Base-by-base conservation (phyloP, 1,139 yeast species). In the Lodderomyces theae region DNA sequence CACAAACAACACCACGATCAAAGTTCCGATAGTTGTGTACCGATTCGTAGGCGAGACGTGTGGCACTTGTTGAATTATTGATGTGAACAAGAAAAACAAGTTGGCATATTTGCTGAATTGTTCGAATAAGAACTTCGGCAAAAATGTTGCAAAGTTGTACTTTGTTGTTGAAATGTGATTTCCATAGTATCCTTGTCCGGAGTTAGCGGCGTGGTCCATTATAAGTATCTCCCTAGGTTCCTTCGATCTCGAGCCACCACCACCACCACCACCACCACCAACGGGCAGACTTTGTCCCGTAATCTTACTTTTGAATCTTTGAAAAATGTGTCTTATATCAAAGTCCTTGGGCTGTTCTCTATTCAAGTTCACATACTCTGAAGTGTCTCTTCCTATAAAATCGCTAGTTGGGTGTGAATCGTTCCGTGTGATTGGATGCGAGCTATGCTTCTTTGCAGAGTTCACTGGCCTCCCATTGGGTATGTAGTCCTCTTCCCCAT, bases 91-190 rank as follows among this genome's bases (percentile, higher is more conserved):
- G 61, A 94, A 94, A 64, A 94, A 94, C 61, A 94, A 70, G 58
- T 94, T 94, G 21, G 99, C 97, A 60, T 94, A 94, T 61, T 92
- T 94, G 48, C 97, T 86, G 63, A 94, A 94, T 63, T 94, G 98
- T 64, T 94, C 98, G 56, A 90, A 88, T 49, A 94, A 65, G 58
- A 94, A 94, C 60, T 94, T 94, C 13, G 98, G 98, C 41, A 94
- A 51, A 58, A 94, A 94, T 0, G 98, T 94, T 23, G 95, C 96
- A 46, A 82, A 64, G 60, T 92, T 94, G 68, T 94, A 94, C 62
- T 94, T 94, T n/a, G 98, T 90, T 4, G 99, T 94, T 34, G 96
- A 86, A 50, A 94, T 83, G 59, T 90, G 90, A 59, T 94, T 94
- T 47, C 85, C 92, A 48, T 75, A 74, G 64, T 77, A 92, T 2